Conservation (phyloP, 768 basidiomycete species). For the Boletus sp. region DNA sequence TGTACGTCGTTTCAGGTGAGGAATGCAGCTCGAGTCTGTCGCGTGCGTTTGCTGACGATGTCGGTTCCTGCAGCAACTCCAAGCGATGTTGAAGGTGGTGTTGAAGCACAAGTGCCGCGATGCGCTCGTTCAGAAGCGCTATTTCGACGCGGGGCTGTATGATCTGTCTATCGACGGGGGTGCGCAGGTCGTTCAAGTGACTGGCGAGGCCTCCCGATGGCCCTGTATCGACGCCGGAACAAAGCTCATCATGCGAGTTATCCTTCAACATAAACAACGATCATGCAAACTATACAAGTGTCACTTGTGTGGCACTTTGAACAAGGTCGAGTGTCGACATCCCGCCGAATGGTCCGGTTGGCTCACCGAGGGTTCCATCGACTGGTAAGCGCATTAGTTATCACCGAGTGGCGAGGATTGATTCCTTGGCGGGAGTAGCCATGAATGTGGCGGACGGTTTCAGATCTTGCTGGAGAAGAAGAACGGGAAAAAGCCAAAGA, state of each 20-base stretch:
- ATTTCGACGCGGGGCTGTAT: slow-evolving; percentile 22
- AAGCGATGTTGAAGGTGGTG: slow-evolving; percentile 16
- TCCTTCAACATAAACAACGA: slow-evolving; percentile 17
- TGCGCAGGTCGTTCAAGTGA: slow-evolving; percentile 19
- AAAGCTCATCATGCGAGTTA: slow-evolving; percentile 22
- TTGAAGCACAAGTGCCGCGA: slow-evolving; percentile 16
- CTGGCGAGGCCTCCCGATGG: slow-evolving; percentile 21
- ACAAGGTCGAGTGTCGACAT: slow-evolving; percentile 12
- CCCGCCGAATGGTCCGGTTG: slow-evolving; percentile 16
- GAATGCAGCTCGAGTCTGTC: neutral
- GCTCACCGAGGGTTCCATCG: slow-evolving; percentile 21
- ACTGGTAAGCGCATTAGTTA: slow-evolving; percentile 15
- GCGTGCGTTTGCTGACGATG: neutral
- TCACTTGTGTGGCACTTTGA: slow-evolving; percentile 21
- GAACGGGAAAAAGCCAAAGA: slow-evolving; percentile 4
- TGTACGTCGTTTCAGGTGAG: slow-evolving; percentile 27
- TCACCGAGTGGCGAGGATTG: neutral
- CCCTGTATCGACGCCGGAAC: slow-evolving; percentile 23
- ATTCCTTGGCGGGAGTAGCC: neutral
- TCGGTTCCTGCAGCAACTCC: slow-evolving; percentile 18
- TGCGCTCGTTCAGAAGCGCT: slow-evolving; percentile 21
- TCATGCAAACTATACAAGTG: slow-evolving; percentile 14
- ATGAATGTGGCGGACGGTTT: slow-evolving; percentile 21
- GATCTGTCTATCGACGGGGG: slow-evolving; percentile 27
- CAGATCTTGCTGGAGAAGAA: slow-evolving; percentile 23